Percentiles rank a stretch among this genome's conserved stretches.
phyloP scores from a whole-genome alignment of 768 basidiomycete genomes.

The Lactifluus pinguis region DNA sequence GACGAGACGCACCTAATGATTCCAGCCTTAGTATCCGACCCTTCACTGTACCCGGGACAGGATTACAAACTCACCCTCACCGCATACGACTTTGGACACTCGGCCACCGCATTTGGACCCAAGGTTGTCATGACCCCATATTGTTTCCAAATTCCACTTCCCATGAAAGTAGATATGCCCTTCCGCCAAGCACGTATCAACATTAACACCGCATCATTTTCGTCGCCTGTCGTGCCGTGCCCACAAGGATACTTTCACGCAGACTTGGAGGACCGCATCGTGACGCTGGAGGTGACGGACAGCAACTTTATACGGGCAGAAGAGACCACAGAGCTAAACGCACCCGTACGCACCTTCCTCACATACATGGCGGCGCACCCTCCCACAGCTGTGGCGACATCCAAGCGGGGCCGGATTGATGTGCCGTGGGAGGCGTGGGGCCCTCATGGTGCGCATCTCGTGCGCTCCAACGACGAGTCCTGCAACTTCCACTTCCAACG shows the following conservation, averaged over 20 bases:
- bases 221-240: not conserved
- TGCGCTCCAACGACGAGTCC: not conserved
- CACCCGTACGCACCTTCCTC: constrained; percentile 7
- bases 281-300: constrained; percentile 6
- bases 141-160: constrained; percentile 1
- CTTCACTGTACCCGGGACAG: constrained; percentile 2
- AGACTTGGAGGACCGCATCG: constrained; percentile 7
- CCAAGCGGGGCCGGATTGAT: not conserved
- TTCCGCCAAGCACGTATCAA: not conserved
- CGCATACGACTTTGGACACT: not conserved
- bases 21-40: not conserved
- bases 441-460: constrained; percentile 1
- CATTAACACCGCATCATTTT: constrained; percentile 7
- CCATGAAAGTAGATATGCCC: constrained; percentile 1
- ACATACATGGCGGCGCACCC: constrained; percentile 1
- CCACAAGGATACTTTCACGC: constrained; percentile 3
- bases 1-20: constrained; percentile 10
- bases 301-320: constrained; percentile 2
- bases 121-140: not conserved
- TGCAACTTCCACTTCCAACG: constrained; percentile 9
- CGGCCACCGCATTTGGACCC: not conserved
- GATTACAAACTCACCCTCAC: not conserved
- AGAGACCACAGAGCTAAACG: not conserved
- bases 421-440: constrained; percentile 13
- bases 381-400: not conserved